These are phyloP conservation scores for Ustulina deusta DNA, from an alignment of 2,329 filamentous ascomycete species.

Conservation along the genomic window DNA sequence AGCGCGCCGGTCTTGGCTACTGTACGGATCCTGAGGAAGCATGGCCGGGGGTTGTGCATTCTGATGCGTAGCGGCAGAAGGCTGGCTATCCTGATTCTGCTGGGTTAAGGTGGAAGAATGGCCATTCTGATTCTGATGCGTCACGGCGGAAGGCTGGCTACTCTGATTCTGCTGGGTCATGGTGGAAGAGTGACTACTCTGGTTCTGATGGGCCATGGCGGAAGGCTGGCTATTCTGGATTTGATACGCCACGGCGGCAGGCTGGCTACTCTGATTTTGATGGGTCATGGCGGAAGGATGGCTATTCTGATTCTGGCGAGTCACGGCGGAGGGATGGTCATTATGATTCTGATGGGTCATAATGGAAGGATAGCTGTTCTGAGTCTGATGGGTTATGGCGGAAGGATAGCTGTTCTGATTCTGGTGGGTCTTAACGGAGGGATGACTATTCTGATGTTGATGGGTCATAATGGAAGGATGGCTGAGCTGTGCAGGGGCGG, in stretches of 20 bases:
- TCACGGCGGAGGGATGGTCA: conserved; percentile 7
- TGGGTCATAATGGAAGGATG: too few species aligned
- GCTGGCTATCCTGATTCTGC: conserved; percentile 1
- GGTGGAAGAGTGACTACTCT: neutral
- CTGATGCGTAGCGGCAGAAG: conserved; percentile 11
- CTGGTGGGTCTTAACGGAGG: conserved; percentile 6
- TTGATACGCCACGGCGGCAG: neutral
- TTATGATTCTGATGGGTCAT: conserved; percentile 16
- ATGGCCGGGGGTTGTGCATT: conserved; percentile 14
- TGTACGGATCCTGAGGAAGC: conserved; percentile 32
- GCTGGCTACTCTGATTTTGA: conserved; percentile 20
- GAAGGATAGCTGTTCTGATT: conserved; percentile 20
- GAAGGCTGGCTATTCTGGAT: conserved; percentile 17
- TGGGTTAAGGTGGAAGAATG: neutral
- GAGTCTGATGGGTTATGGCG: neutral
- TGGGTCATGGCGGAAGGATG: conserved; percentile 13
- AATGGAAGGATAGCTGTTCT: conserved; percentile 8
- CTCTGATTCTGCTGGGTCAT: conserved; percentile 1
- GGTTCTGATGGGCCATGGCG: conserved; percentile 11
- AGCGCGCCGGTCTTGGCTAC: conserved; percentile 44
- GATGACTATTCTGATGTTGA: conserved; percentile 19
- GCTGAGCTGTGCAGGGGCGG: conserved; percentile 15
- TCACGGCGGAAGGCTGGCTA: conserved; percentile 6
- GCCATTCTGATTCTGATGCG: conserved; percentile 8
- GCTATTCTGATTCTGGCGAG: conserved; percentile 4